These are phyloP conservation scores for Arthrinium puccinioides DNA, from an alignment of 2,329 filamentous ascomycete genomes.

Conservation along the genomic window DNA sequence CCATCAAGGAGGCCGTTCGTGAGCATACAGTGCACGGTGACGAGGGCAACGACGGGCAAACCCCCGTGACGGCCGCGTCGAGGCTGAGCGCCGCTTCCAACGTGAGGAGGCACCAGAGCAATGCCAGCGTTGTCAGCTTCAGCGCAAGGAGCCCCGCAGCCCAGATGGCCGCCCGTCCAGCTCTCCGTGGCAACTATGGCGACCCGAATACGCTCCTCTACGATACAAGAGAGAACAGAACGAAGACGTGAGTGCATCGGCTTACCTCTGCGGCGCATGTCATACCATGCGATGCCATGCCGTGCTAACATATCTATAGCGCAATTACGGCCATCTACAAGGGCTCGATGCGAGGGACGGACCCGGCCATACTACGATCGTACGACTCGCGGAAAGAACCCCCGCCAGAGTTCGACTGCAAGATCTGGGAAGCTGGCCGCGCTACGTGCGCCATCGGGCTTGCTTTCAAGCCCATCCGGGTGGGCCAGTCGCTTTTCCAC, in stretches of 20 bases:
- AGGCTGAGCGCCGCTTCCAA: slow-evolving; percentile 33
- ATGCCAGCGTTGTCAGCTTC: slow-evolving; percentile 77
- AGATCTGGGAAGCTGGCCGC: slow-evolving; percentile 92
- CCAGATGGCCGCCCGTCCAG: slow-evolving; percentile 47
- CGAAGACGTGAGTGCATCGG: slow-evolving; percentile 87
- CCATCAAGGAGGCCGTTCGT: slow-evolving; percentile 80
- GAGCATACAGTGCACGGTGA: slow-evolving; percentile 74
- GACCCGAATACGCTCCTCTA: slow-evolving; percentile 85
- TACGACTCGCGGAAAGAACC: slow-evolving; percentile 94
- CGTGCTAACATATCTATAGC: slow-evolving; percentile 42
- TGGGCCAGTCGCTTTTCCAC: slow-evolving; percentile 89
- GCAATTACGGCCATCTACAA: slow-evolving; percentile 88
- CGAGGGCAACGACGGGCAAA: slow-evolving; percentile 71
- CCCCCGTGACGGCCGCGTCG: slow-evolving; percentile 26
- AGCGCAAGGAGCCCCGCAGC: slow-evolving; percentile 57
- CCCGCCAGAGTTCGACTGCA: slow-evolving; percentile 85
- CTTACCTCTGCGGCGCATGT: too few relatives aligned
- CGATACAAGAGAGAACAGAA: slow-evolving; percentile 75
- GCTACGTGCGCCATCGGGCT: slow-evolving; percentile 88
- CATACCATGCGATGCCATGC: too few relatives aligned
- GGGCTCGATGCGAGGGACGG: slow-evolving; percentile 62
- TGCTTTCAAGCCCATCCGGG: slow-evolving; percentile 91
- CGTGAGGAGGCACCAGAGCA: slow-evolving; percentile 62
- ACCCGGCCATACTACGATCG: slow-evolving; percentile 73
- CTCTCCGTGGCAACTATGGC: slow-evolving; percentile 56